Evolutionary conservation across 176 grass and related monocot species (phyloP), one percentile per base, ranked within the genome.

Genomic region (Musa itinerans): DNA sequence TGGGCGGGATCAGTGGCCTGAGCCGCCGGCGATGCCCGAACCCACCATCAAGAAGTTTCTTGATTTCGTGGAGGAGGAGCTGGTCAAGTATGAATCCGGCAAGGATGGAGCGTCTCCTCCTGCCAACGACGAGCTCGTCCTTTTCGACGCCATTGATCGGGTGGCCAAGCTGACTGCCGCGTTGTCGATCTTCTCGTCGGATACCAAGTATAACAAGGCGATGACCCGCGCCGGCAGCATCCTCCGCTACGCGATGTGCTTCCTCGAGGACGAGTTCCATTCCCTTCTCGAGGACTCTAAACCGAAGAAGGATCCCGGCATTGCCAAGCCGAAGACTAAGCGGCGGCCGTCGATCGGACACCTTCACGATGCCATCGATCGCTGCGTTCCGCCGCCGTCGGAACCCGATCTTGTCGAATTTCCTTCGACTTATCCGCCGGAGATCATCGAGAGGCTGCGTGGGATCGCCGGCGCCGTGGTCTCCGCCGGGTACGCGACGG

Each of bases 181-280:
- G 20, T 75, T 93, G 15, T 63, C 84, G 12, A 17, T 52, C 0
- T 57, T 57, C 2, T 34, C 74, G 14, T 83, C 66, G 3, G 52
- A 87, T 6, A 27, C 81, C 1, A 74, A 62, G 73, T 94, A 83
- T 69, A 74, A 27, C 52, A 73, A 82, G 59, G 78, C 80, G 3
- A 78, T 87, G 76, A 89, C 91, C 56, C 88, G 83, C 50, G 86
- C 89, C 43, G 78, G 88, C 8, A 84, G 82, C 65, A 85, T 94
- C 81, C 79, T 94, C 6, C 88, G 92, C 73, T 86, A 76, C 57
- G 51, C 81, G 5, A 94, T 99, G 90, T 80, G 84, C 16, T 94
- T 99, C 82, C 86, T 94, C 13, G 95, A 99, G 78, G 90, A 99
- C 71, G 95, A 94, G 79, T 84, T 99, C 78, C 74, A 91, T 61